Evolutionary conservation across 2,329 filamentous ascomycete species (phyloP).

Genomic region (Colletotrichum tabaci): DNA sequence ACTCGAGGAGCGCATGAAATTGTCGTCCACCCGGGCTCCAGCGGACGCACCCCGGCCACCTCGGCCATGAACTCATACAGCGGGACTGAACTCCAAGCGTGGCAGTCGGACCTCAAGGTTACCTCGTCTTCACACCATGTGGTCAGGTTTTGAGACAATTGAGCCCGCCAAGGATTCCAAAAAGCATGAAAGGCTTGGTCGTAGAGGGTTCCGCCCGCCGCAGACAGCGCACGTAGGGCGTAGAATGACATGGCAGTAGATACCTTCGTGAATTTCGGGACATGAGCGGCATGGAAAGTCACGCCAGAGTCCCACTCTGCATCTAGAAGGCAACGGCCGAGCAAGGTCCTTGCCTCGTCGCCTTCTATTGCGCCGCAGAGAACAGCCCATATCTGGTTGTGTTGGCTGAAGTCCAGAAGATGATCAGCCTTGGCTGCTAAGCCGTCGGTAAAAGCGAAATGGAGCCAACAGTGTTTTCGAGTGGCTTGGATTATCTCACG

Average conservation of each 20-base stretch:
- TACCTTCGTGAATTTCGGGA: constrained; percentile 13
- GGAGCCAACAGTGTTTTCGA: background rate
- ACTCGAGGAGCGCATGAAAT: constrained; percentile 40
- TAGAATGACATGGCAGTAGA: constrained; percentile 45
- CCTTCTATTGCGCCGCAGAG: constrained; percentile 49
- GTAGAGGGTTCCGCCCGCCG: constrained; percentile 37
- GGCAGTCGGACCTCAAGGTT: constrained; percentile 43
- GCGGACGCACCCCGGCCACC: constrained; percentile 38
- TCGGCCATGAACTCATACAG: constrained; percentile 45
- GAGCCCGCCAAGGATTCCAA: constrained; percentile 43
- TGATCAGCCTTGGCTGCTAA: constrained; percentile 50
- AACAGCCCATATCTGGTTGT: constrained; percentile 55
- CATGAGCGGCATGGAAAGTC: background rate
- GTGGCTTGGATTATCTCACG: background rate
- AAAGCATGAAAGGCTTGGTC: constrained; percentile 40
- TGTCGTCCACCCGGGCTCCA: constrained; percentile 35
- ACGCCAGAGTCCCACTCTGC: background rate
- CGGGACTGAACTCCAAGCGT: constrained; percentile 45
- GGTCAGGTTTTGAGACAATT: constrained; percentile 40
- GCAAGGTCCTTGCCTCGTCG: constrained; percentile 38
- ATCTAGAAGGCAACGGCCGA: constrained; percentile 9
- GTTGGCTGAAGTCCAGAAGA: constrained; percentile 50
- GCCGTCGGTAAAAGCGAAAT: constrained; percentile 44
- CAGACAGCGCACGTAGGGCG: constrained; percentile 37
- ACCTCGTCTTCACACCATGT: constrained; percentile 46